Conservation (phyloP, 371 early-diverging fungal genomes). For the Rhizomucor miehei region DNA sequence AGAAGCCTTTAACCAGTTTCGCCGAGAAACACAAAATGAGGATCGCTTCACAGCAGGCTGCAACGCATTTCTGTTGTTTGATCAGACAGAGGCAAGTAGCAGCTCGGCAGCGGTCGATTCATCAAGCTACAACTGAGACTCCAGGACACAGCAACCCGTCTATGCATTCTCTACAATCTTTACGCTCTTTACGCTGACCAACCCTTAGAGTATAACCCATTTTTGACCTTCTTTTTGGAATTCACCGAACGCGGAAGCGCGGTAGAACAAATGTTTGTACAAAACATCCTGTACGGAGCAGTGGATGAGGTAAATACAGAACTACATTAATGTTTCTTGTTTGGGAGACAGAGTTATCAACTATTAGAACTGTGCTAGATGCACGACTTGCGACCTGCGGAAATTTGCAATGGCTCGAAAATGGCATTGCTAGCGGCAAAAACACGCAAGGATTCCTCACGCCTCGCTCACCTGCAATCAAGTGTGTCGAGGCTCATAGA, state of each 20-base stretch:
- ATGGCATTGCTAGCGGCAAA: constrained; percentile 4
- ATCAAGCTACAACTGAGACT: background rate
- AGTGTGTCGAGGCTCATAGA: constrained; percentile 28
- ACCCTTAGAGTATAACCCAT: constrained; percentile 37
- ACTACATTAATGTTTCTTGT: background rate
- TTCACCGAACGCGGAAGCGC: constrained; percentile 16
- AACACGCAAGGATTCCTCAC: background rate
- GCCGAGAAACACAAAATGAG: constrained; percentile 7
- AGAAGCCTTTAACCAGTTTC: constrained; percentile 8
- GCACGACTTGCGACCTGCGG: no score
- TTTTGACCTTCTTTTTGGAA: constrained; percentile 44
- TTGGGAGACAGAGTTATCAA: no score
- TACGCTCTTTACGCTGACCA: constrained; percentile 29
- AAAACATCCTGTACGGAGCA: constrained; percentile 33
- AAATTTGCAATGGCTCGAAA: no score
- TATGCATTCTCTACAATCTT: constrained; percentile 36
- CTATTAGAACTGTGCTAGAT: no score
- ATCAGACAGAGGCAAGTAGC: constrained; percentile 13
- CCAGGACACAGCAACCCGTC: constrained; percentile 16
- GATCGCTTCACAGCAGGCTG: constrained; percentile 15
- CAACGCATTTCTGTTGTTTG: constrained; percentile 13
- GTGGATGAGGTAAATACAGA: constrained; percentile 17
- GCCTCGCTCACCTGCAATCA: constrained; percentile 10
- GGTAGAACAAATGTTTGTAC: constrained; percentile 33
- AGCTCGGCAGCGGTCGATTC: background rate